phyloP scores from a whole-genome alignment of 78 protist species.

The Pelomyxa schiedti region DNA sequence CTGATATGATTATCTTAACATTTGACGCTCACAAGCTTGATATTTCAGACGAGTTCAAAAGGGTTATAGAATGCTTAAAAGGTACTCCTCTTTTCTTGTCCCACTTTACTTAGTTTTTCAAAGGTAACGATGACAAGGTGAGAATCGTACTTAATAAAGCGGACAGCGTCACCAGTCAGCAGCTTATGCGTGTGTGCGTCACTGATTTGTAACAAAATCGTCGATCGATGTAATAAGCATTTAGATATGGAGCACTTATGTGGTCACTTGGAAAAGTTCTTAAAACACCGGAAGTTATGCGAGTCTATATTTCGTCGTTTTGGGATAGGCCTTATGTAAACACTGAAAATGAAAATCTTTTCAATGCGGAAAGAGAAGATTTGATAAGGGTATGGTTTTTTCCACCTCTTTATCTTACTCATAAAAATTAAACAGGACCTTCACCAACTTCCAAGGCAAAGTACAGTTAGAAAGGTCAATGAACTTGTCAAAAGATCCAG shows the following conservation, averaged over 20 bases:
- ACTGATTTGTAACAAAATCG: too few relatives aligned
- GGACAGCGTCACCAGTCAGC: constrained; percentile 61
- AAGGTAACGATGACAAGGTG: constrained; percentile 72
- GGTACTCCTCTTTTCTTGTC: too few relatives aligned
- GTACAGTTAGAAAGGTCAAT: constrained; percentile 12
- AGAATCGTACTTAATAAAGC: constrained; percentile 80
- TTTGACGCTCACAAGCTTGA: constrained; percentile 90
- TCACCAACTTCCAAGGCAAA: background rate
- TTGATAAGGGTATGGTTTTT: constrained; percentile 29
- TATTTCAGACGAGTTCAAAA: constrained; percentile 67
- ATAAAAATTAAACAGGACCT: constrained; percentile 28
- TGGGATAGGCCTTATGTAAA: constrained; percentile 57
- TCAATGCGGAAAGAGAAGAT: constrained; percentile 32
- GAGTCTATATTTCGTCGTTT: constrained; percentile 81
- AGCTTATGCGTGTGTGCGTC: constrained; percentile 79
- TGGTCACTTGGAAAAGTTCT: constrained; percentile 70
- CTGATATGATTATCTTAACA: constrained; percentile 72
- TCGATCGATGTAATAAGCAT: too few relatives aligned
- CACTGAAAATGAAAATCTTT: constrained; percentile 26
- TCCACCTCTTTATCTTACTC: constrained; percentile 39
- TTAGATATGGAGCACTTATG: constrained; percentile 87
- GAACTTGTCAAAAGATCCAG: constrained; percentile 75
- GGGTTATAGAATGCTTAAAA: constrained; percentile 47
- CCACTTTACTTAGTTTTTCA: too few relatives aligned
- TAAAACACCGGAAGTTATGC: constrained; percentile 65